Evolutionary conservation across 768 basidiomycete genomes (phyloP).

Genomic region (Auricularia sp.): DNA sequence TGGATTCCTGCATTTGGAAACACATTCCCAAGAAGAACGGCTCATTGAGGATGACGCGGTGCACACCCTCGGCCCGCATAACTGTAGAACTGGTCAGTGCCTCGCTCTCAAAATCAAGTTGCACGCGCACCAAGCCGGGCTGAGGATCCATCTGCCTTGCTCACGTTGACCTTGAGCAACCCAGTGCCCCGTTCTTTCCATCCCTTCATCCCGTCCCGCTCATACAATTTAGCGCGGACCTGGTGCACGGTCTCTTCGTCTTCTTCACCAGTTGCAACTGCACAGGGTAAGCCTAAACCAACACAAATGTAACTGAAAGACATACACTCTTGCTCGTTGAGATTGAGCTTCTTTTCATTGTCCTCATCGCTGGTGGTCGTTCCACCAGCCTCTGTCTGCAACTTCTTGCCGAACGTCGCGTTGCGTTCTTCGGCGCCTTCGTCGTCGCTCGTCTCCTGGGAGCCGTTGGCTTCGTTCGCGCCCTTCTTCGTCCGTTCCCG

Average conservation of each 20-base stretch:
- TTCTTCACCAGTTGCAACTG: slow-evolving; percentile 73
- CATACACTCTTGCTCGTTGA: slow-evolving; percentile 65
- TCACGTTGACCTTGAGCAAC: slow-evolving; percentile 58
- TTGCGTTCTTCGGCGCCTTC: not conserved
- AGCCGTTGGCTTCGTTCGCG: not conserved
- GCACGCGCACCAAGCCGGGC: slow-evolving; percentile 53
- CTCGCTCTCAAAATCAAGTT: not conserved
- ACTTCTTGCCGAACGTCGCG: not conserved
- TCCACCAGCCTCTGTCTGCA: slow-evolving; percentile 19
- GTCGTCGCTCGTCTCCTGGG: not conserved
- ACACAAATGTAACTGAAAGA: slow-evolving; percentile 5
- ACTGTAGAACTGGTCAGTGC: slow-evolving; percentile 33
- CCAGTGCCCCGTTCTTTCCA: slow-evolving; percentile 80
- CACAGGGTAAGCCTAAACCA: slow-evolving; percentile 3
- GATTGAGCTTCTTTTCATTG: slow-evolving; percentile 32
- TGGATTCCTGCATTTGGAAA: slow-evolving; percentile 32
- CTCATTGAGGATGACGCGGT: slow-evolving; percentile 61
- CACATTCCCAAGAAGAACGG: slow-evolving; percentile 73
- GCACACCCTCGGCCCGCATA: slow-evolving; percentile 81
- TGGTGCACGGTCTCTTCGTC: slow-evolving; percentile 70
- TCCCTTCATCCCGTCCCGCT: slow-evolving; percentile 33
- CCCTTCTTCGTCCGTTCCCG: not conserved
- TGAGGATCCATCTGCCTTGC: slow-evolving; percentile 49
- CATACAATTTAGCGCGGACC: slow-evolving; percentile 67
- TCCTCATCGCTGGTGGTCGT: slow-evolving; percentile 37